phyloP scores from a whole-genome alignment of 805 yeast genomes.

The Saccharomycopsis fodiens region DNA sequence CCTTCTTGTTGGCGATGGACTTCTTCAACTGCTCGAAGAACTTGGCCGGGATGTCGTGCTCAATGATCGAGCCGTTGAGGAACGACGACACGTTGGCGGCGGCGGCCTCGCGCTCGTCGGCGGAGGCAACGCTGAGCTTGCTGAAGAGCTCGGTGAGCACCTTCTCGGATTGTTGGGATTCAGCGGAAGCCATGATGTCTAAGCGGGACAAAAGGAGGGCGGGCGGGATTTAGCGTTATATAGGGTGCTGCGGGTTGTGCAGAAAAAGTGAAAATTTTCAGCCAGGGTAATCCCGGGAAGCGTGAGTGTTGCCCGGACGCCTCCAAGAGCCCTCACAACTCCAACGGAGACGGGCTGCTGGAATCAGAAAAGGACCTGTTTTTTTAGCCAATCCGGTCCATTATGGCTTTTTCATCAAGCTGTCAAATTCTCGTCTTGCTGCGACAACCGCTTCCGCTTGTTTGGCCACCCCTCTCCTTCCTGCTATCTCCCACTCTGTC shows the following conservation, averaged over 20 bases:
- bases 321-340: too few relatives aligned
- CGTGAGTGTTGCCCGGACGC: neutral
- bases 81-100: conserved; percentile 87
- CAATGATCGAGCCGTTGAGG: conserved; percentile 94
- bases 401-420: too few relatives aligned
- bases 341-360: too few relatives aligned
- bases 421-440: too few relatives aligned
- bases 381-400: too few relatives aligned
- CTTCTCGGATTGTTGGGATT: conserved; percentile 43
- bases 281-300: neutral
- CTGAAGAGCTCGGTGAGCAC: conserved; percentile 90
- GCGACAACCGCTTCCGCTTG: too few relatives aligned
- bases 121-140: conserved; percentile 82
- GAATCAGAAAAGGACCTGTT: too few relatives aligned
- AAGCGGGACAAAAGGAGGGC: neutral
- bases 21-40: conserved; percentile 74
- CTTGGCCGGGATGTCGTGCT: conserved; percentile 92
- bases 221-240: neutral
- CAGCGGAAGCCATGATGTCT: conserved; percentile 17
- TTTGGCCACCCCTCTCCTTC: too few relatives aligned
- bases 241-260: neutral
- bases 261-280: neutral
- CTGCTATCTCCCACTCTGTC: too few relatives aligned
- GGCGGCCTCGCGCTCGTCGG: conserved; percentile 77
- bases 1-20: conserved; percentile 78